phyloP scores from a whole-genome alignment of 2,329 filamentous ascomycete species.

The Penicillium verrucosum region DNA sequence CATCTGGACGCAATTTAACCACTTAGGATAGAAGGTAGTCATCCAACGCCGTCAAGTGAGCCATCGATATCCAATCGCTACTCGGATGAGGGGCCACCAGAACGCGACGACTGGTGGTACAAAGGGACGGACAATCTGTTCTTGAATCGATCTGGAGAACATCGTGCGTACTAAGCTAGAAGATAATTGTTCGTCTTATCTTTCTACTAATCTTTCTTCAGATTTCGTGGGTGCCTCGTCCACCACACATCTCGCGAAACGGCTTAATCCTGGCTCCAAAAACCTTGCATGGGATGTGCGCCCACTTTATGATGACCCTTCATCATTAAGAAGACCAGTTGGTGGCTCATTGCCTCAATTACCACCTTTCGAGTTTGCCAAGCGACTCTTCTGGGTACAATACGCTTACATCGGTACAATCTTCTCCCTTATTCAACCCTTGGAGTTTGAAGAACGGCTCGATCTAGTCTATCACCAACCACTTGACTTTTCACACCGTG shows the following conservation, averaged over 20 bases:
- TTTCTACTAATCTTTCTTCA: slow-evolving; percentile 5
- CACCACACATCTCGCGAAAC: slow-evolving; percentile 36
- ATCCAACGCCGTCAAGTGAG: slow-evolving; percentile 7
- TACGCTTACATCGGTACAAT: slow-evolving; percentile 58
- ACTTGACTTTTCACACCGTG: slow-evolving; percentile 44
- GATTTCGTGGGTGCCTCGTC: slow-evolving; percentile 37
- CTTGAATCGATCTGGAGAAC: slow-evolving; percentile 36
- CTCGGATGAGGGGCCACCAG: slow-evolving; percentile 22
- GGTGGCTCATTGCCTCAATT: slow-evolving; percentile 38
- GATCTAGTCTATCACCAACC: slow-evolving; percentile 44
- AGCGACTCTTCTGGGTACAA: slow-evolving; percentile 51
- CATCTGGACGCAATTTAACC: neutral
- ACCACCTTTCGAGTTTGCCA: slow-evolving; percentile 52
- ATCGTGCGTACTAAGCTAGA: slow-evolving; percentile 23
- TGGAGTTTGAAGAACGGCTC: slow-evolving; percentile 48
- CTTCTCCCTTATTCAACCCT: slow-evolving; percentile 52
- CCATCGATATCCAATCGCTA: slow-evolving; percentile 17
- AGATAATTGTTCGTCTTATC: neutral
- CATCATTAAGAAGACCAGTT: slow-evolving; percentile 29
- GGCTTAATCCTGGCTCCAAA: slow-evolving; percentile 32
- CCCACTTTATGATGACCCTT: slow-evolving; percentile 36
- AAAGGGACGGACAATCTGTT: slow-evolving; percentile 37
- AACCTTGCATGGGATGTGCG: slow-evolving; percentile 38
- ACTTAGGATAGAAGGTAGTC: neutral
- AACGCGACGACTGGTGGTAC: slow-evolving; percentile 42